A percentile compares a stretch with the other conserved stretches of the same genome.
Evolutionary conservation across 2,329 filamentous ascomycete species (phyloP).

Genomic region (Paramyrothecium sp.): DNA sequence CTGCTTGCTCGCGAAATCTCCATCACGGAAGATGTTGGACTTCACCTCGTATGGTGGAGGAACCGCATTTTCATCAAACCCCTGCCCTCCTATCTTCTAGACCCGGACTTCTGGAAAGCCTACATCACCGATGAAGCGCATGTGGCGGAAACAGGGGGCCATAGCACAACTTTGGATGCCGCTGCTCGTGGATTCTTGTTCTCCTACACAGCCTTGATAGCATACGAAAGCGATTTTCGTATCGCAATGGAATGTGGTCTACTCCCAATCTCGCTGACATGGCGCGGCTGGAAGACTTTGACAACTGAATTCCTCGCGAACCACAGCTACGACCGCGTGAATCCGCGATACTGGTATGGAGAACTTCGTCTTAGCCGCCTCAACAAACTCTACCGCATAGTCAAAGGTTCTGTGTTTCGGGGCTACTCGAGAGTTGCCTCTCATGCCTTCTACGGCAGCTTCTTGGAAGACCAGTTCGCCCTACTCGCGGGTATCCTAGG

Average conservation of each 20-base stretch:
- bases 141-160: conserved; percentile 7
- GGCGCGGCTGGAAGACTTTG: conserved; percentile 34
- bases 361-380: conserved; percentile 36
- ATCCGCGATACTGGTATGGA: conserved; percentile 36
- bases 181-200: conserved; percentile 34
- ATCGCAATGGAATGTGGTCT: conserved; percentile 32
- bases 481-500: background rate
- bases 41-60: conserved; percentile 38
- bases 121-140: conserved; percentile 15
- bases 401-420: background rate
- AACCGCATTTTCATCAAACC: conserved; percentile 37
- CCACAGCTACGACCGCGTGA: conserved; percentile 25
- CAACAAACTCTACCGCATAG: conserved; percentile 38
- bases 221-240: conserved; percentile 35
- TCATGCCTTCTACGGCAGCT: background rate
- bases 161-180: background rate
- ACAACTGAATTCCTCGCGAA: conserved; percentile 16
- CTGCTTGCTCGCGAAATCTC: conserved; percentile 28
- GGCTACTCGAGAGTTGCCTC: background rate
- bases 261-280: conserved; percentile 30
- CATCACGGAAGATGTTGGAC: conserved; percentile 33
- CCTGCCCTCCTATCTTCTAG: conserved; percentile 36
- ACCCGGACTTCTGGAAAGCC: conserved; percentile 31
- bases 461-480: background rate
- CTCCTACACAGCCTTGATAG: conserved; percentile 35